Evolutionary conservation across 2,329 filamentous ascomycete species (phyloP), one percentile per base, ranked within the genome.

Genomic region (Fusarium keratoplasticum): DNA sequence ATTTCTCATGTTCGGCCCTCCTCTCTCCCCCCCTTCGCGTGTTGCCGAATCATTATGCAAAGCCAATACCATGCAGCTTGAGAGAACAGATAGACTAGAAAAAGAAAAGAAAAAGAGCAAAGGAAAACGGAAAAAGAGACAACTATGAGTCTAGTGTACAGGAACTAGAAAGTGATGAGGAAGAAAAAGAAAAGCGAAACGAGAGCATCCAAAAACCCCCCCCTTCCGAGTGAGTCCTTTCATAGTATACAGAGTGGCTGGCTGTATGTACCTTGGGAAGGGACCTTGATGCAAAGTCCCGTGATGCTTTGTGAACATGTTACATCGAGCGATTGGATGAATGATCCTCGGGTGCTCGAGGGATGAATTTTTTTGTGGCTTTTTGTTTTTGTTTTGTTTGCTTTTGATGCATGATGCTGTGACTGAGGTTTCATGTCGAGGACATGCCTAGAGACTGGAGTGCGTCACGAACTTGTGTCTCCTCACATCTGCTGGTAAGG

Each of bases 161-260:
- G 67, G 64, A 64, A 63, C 71, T 66, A 63, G 52, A 36, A 36
- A 16, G 20, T 13, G 16, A 54, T 38, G 42, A 60, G 16, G 52
- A 50, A n/a, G n/a, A n/a, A n/a, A n/a, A 50, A 29, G 29, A 50
- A 50, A 50, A 18, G 44, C 44, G 44, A 59, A 61, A 52, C 63
- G 27, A 76, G 59, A 67, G 61, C 70, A 77, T 76, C 70, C 76
- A 78, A 76, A 50, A 78, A 67, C 63, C 64, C 75, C 60, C 73
- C 73, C 71, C 11, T 42, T 42, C 40, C n/a, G 40, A 42, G 73
- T n/a, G n/a, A 61, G 61, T 66, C 63, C 63, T 36, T 73, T 61
- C 71, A 55, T 77, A 76, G 67, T 75, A 69, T 76, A 76, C 73
- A 73, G 69, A 76, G 69, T 60, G 73, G 71, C 27, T 70, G 73